phyloP scores from a whole-genome alignment of 805 yeast genomes.

The Candida nitratophila region DNA sequence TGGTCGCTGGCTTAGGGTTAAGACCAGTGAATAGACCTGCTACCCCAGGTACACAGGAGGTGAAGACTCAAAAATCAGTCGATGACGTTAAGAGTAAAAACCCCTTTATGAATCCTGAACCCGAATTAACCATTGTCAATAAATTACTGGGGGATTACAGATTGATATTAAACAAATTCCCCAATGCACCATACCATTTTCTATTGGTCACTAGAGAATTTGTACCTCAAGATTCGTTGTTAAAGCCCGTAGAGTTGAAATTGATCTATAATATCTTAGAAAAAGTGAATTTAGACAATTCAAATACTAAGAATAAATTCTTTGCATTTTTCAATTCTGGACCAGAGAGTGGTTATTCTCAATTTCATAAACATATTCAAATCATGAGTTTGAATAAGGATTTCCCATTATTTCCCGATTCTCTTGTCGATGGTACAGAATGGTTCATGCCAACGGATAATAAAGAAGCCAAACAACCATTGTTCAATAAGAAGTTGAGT shows the following conservation, averaged over 20 bases:
- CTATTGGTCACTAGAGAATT: slow-evolving; percentile 72
- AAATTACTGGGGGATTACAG: slow-evolving; percentile 47
- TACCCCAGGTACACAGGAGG: slow-evolving; percentile 25
- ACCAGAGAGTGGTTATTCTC: slow-evolving; percentile 86
- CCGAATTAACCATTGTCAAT: slow-evolving; percentile 55
- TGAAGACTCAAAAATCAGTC: slow-evolving; percentile 28
- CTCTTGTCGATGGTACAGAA: slow-evolving; percentile 33
- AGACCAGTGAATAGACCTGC: slow-evolving; percentile 30
- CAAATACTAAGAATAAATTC: slow-evolving; percentile 36
- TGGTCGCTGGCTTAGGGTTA: slow-evolving; percentile 24
- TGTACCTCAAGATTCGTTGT: slow-evolving; percentile 63
- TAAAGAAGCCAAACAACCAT: slow-evolving; percentile 41
- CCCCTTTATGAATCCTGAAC: slow-evolving; percentile 81
- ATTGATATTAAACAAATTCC: slow-evolving; percentile 79
- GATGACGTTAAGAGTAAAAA: slow-evolving; percentile 33
- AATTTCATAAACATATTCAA: slow-evolving; percentile 89
- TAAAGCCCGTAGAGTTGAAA: slow-evolving; percentile 62
- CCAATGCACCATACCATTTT: slow-evolving; percentile 74
- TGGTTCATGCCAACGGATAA: slow-evolving; percentile 47
- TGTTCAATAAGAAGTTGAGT: slow-evolving; percentile 53
- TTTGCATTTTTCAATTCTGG: slow-evolving; percentile 90
- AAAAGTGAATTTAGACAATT: slow-evolving; percentile 31
- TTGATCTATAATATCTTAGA: slow-evolving; percentile 50
- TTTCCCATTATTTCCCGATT: slow-evolving; percentile 53
- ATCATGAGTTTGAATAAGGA: slow-evolving; percentile 63